These are phyloP conservation scores for Suillus occidentalis DNA, from an alignment of 768 basidiomycete genomes.

Conservation along the genomic window DNA sequence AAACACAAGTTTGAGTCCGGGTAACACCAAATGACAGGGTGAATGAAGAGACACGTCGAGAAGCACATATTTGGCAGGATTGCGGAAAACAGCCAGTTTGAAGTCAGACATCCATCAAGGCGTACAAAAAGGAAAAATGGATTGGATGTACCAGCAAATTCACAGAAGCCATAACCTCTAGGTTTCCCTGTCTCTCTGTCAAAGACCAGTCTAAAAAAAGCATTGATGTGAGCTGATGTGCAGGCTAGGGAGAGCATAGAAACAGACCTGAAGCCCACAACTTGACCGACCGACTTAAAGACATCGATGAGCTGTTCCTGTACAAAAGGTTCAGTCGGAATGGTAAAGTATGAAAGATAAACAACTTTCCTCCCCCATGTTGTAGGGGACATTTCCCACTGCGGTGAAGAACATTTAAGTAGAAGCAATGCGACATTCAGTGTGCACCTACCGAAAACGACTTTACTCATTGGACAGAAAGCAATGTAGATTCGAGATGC, in stretches of 20 bases:
- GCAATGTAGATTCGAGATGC: neutral
- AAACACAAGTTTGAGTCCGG: neutral
- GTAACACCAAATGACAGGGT: constrained; percentile 11
- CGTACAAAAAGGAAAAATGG: constrained; percentile 25
- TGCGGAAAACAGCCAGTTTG: constrained; percentile 26
- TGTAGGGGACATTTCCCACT: constrained; percentile 92
- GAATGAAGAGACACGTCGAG: constrained; percentile 16
- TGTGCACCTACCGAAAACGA: constrained; percentile 61
- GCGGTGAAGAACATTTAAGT: constrained; percentile 5
- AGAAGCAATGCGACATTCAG: neutral
- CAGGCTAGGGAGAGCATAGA: neutral
- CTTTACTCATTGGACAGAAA: constrained; percentile 61
- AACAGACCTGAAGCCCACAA: constrained; percentile 78
- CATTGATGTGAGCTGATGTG: constrained; percentile 4
- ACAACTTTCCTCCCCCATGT: constrained; percentile 68
- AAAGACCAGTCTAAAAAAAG: constrained; percentile 67
- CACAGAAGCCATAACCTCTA: constrained; percentile 91
- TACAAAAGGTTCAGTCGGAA: neutral
- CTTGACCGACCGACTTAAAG: constrained; percentile 86
- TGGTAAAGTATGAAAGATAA: constrained; percentile 12
- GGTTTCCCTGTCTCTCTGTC: constrained; percentile 94
- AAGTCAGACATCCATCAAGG: constrained; percentile 38
- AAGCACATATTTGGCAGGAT: constrained; percentile 10
- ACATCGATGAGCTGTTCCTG: constrained; percentile 84
- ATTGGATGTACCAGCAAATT: constrained; percentile 78